Evolutionary conservation across 1,284 basidiomycete genomes (phyloP).

Genomic region (Trametes versicolor): DNA sequence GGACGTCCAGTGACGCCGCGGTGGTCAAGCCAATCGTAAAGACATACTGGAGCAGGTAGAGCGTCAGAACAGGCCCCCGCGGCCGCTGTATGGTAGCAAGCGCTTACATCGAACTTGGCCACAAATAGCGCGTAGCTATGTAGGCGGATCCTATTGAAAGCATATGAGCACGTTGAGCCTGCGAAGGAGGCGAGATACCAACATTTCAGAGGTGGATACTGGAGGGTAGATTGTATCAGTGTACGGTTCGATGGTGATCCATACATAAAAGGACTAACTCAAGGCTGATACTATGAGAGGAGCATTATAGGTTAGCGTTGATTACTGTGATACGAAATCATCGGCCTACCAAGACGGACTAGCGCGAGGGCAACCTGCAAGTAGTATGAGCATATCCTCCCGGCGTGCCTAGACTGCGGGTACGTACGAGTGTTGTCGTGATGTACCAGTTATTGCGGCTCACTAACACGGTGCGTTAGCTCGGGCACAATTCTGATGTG

Average conservation of each 20-base stretch:
- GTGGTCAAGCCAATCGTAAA: constrained; percentile 64
- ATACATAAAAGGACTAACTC: neutral
- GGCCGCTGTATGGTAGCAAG: no score
- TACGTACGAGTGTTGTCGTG: constrained; percentile 50
- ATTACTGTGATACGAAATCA: neutral
- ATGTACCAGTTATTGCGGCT: constrained; percentile 51
- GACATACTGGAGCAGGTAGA: constrained; percentile 60
- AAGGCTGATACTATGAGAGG: neutral
- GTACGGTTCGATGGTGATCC: neutral
- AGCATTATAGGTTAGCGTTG: neutral
- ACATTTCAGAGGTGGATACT: constrained; percentile 50
- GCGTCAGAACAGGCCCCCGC: neutral
- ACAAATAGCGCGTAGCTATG: constrained; percentile 45
- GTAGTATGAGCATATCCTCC: neutral
- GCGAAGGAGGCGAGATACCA: constrained; percentile 10
- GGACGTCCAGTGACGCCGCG: constrained; percentile 58
- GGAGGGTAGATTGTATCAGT: neutral
- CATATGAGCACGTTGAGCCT: neutral
- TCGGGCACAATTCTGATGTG: neutral
- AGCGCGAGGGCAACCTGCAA: constrained; percentile 35
- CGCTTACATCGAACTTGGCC: constrained; percentile 29
- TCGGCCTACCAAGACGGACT: constrained; percentile 34
- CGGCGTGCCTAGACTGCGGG: neutral
- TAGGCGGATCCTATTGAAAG: constrained; percentile 30
- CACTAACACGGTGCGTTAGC: constrained; percentile 39